A percentile compares a stretch with the other conserved stretches of the same genome.
Evolutionary conservation across 768 basidiomycete genomes (phyloP).

Genomic region (Sarcomyxa edulis): DNA sequence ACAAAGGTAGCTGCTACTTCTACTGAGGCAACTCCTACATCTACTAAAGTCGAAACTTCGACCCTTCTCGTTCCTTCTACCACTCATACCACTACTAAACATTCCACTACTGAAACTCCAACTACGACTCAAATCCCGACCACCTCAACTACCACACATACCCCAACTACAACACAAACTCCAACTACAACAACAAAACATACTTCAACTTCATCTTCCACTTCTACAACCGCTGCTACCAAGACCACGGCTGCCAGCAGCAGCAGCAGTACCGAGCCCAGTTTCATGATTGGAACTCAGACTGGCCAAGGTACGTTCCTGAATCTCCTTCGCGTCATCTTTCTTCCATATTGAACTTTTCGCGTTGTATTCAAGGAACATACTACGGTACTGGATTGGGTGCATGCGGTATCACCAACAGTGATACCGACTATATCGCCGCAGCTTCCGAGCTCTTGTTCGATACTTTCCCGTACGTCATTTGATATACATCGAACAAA

Average conservation of each 20-base stretch:
- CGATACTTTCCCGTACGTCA: constrained; percentile 57
- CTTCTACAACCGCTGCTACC: constrained; percentile 5
- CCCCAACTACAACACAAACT: constrained; percentile 6
- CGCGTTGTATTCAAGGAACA: constrained; percentile 30
- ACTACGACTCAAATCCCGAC: constrained; percentile 10
- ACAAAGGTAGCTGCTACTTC: constrained; percentile 14
- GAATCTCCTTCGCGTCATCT: constrained; percentile 1
- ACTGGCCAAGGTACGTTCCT: constrained; percentile 36
- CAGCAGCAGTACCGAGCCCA: constrained; percentile 3
- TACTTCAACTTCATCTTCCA: background rate
- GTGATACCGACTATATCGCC: constrained; percentile 44
- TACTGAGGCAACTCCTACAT: constrained; percentile 13
- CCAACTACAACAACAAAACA: constrained; percentile 3
- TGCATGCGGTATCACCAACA: constrained; percentile 58
- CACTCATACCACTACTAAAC: constrained; percentile 8
- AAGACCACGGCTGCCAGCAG: constrained; percentile 7
- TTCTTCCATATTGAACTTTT: background rate
- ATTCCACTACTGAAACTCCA: constrained; percentile 8
- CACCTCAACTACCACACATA: constrained; percentile 9
- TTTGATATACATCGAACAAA: too few species aligned
- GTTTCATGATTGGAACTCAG: constrained; percentile 44
- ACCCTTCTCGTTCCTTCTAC: constrained; percentile 13
- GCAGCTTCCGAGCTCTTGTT: constrained; percentile 54
- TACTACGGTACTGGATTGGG: constrained; percentile 58
- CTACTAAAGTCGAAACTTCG: too few species aligned